A percentile compares a stretch with the other conserved stretches of the same genome.
phyloP scores from a whole-genome alignment of 2,329 filamentous ascomycete species.

The Ophiocordyceps camponoti-rufipedis region DNA sequence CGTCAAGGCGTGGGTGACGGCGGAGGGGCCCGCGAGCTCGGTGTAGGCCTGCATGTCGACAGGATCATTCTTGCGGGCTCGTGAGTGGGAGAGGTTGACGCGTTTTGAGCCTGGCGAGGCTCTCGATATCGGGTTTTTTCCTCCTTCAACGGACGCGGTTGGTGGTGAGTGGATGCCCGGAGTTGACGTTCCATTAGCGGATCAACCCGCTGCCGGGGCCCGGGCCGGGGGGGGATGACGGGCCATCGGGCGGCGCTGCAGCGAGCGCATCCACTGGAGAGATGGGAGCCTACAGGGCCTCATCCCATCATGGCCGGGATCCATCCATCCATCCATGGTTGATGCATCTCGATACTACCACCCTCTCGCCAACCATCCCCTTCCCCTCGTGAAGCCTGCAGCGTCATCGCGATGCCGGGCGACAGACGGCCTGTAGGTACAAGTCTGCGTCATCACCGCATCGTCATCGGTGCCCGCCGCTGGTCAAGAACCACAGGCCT shows the following conservation, averaged over 20 bases:
- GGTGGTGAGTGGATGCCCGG: neutral
- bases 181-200: too few relatives aligned
- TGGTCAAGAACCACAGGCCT: neutral
- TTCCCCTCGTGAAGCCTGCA: too few relatives aligned
- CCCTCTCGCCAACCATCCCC: too few relatives aligned
- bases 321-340: too few relatives aligned
- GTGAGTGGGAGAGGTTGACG: neutral
- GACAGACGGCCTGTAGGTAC: neutral
- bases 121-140: neutral
- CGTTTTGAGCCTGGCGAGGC: neutral
- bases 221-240: neutral
- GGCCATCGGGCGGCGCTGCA: neutral
- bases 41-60: conserved; percentile 85
- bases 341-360: too few relatives aligned
- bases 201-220: neutral
- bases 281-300: too few relatives aligned
- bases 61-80: conserved; percentile 12
- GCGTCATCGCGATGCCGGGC: neutral
- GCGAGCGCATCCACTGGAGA: neutral
- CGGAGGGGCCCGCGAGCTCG: conserved; percentile 84
- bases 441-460: neutral
- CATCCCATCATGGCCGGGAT: too few relatives aligned
- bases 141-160: neutral
- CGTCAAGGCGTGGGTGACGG: conserved; percentile 73
- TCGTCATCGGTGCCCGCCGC: neutral